Base-by-base conservation (phyloP, 2,329 filamentous ascomycete species). In the Nigrospora sphaerica region DNA sequence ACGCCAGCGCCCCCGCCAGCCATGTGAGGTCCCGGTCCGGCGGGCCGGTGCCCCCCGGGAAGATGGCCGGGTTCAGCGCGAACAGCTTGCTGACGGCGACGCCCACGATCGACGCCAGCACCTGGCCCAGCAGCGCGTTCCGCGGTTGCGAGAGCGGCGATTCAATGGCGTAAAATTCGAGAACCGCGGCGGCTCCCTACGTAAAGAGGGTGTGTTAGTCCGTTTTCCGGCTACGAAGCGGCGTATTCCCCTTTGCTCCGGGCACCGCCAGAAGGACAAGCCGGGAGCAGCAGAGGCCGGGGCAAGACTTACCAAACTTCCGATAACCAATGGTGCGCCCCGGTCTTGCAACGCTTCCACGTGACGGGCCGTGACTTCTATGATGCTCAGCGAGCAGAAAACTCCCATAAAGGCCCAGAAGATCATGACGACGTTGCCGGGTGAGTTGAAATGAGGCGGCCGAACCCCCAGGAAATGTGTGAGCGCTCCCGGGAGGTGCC, bases 121-220 rank as follows among this genome's bases (percentile, higher is more conserved):
- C 46, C 58, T 90, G 85, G n/a, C 84, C 82, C 7, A 83, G 50
- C 13, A 90, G 61, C 37, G 79, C 74, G 61, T 85, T 88, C 19
- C 86, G 81, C 1, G 86, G 86, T 57, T 90, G 86, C 0, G 85
- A 74, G 28, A 90, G 75, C 0, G 86, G 85, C 0, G 84, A 84
- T 42, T 86, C 80, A 54, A 88, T 83, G 40, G 80, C 74, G 55
- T 83, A 82, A 63, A 86, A 90, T 56, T 86, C 78, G 34, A 90
- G 75, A n/a, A 90, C 83, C 13, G 86, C 85, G 3, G 84, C 81
- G 5, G 86, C 86, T 44, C 86, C 86, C 82, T 86, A 17, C 42
- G 38, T 45, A 40, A 13, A 18, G 48, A 19, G 16, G 13, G 18
- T 32, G 7, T 19, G n/a, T 44, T 19, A 36, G 36, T 32, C n/a